Base-by-base conservation (phyloP, 768 basidiomycete species). In the Suillus placidus region DNA sequence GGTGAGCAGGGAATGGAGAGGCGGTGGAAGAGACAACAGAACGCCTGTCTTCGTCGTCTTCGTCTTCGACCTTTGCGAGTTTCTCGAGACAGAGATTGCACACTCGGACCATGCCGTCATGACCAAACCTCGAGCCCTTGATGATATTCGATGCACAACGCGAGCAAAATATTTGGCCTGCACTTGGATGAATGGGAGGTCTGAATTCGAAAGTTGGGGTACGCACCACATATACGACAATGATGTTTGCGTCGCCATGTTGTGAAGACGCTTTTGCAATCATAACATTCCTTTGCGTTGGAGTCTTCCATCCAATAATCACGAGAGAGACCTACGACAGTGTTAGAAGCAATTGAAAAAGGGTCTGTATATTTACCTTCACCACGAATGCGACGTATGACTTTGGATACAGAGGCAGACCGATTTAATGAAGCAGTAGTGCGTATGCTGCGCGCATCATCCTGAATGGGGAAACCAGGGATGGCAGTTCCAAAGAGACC, bases 261-360 rank as follows among this genome's bases (percentile, higher is more conserved):
- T 0, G 94, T 94, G 79, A 99, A 99, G 58, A 92, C 83, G 69
- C 92, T 93, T 77, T 94, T 94, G 81, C 95, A 97, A 76, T 96
- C 95, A 74, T 94, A 97, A 73, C 95, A 97, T 72, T 97, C 95
- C 74, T 92, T 97, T 71, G 93, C 94, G 63, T 92, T 91, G 72
- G 94, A 94, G 73, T 98, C 96, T 67, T 95, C 93, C 95, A 99
- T 98, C 97, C 97, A 99, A 74, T 98, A 98, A 72, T 97, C 94
- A 68, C 90, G 88, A 30, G 93, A 94, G 23, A 97, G 74, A n/a
- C 93, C 93, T 94, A 61, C 40, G 16, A 12, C 49, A 56, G 12
- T 6, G 64, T 70, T 42, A 68, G 69, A 57, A 60, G 61, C 23
- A 61, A 64, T 35, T 49, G 52, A 35, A 10, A 55, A 55, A 42